A percentile compares a stretch with the other conserved stretches of the same genome.
phyloP scores from a whole-genome alignment of 805 yeast genomes.

The Ogataea minuta region DNA sequence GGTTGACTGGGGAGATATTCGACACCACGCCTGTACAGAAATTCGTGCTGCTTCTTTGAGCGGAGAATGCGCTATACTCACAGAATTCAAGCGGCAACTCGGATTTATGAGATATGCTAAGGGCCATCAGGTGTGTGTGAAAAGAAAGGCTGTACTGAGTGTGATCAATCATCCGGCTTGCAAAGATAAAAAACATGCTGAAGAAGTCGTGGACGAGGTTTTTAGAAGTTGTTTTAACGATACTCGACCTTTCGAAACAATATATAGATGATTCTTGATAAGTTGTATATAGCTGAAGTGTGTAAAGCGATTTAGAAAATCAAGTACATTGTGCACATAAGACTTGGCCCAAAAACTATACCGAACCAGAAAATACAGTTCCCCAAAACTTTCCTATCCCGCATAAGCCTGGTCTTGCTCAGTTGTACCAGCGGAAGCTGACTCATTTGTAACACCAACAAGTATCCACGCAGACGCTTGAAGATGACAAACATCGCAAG shows the following conservation, averaged over 20 bases:
- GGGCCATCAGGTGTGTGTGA: conserved; percentile 90
- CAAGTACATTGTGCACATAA: conserved; percentile 80
- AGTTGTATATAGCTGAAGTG: conserved; percentile 2
- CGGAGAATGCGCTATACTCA: conserved; percentile 92
- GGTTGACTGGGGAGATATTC: conserved; percentile 79
- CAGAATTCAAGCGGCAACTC: conserved; percentile 56
- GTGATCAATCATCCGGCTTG: conserved; percentile 88
- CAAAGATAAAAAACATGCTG: conserved; percentile 68
- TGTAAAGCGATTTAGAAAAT: conserved; percentile 69
- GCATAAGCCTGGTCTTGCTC: conserved; percentile 57
- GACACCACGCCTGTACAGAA: conserved; percentile 96
- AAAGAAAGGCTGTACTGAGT: conserved; percentile 81
- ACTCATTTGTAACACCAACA: conserved; percentile 77
- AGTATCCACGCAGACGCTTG: conserved; percentile 73
- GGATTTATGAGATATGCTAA: conserved; percentile 39
- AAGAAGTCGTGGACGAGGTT: conserved; percentile 75
- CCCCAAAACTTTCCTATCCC: conserved; percentile 59
- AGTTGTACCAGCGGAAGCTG: conserved; percentile 79
- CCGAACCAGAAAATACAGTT: conserved; percentile 90
- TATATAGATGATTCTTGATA: conserved; percentile 64
- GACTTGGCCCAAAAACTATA: conserved; percentile 82
- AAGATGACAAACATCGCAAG: conserved; percentile 88
- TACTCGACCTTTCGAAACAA: conserved; percentile 93
- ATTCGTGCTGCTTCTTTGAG: conserved; percentile 88
- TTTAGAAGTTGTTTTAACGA: conserved; percentile 93